Percentiles rank a stretch among this genome's conserved stretches.
phyloP scores from a whole-genome alignment of 2,329 filamentous ascomycete species.

The Seiridium cupressi region DNA sequence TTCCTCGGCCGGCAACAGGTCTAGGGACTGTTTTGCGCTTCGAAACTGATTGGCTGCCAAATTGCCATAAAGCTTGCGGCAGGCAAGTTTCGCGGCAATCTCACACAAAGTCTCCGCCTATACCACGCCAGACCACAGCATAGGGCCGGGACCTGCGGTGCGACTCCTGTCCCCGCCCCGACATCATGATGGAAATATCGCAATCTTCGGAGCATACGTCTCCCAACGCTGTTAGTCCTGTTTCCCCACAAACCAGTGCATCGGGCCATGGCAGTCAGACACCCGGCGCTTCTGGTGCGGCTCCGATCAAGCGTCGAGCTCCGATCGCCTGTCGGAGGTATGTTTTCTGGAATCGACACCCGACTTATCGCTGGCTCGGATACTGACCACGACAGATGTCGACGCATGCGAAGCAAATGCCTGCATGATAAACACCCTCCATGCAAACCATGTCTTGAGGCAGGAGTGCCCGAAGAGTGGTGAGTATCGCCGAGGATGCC shows the following conservation, averaged over 20 bases:
- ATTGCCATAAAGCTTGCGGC: conserved; percentile 3
- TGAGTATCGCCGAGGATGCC: conserved; percentile 23
- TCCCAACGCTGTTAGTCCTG: conserved; percentile 11
- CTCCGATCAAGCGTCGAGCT: conserved; percentile 45
- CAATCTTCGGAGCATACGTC: conserved; percentile 14
- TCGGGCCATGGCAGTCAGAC: conserved; percentile 8
- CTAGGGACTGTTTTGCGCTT: no score
- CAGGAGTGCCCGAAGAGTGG: conserved; percentile 52
- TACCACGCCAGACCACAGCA: background rate
- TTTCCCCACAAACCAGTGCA: conserved; percentile 16
- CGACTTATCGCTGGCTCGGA: background rate
- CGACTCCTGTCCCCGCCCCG: background rate
- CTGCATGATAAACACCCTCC: conserved; percentile 48
- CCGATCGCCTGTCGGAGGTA: conserved; percentile 54
- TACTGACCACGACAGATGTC: conserved; percentile 38
- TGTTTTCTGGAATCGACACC: background rate
- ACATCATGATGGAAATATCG: conserved; percentile 16
- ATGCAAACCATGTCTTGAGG: conserved; percentile 50
- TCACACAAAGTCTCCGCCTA: background rate
- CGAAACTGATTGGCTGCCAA: conserved; percentile 1
- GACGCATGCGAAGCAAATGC: conserved; percentile 56
- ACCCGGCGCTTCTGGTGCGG: conserved; percentile 10
- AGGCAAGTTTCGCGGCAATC: conserved; percentile 2
- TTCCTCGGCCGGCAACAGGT: background rate
- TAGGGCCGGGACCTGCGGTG: background rate